Evolutionary conservation across 148 eudicot genomes (phyloP).

Genomic region (Camellia lanceoleosa): DNA sequence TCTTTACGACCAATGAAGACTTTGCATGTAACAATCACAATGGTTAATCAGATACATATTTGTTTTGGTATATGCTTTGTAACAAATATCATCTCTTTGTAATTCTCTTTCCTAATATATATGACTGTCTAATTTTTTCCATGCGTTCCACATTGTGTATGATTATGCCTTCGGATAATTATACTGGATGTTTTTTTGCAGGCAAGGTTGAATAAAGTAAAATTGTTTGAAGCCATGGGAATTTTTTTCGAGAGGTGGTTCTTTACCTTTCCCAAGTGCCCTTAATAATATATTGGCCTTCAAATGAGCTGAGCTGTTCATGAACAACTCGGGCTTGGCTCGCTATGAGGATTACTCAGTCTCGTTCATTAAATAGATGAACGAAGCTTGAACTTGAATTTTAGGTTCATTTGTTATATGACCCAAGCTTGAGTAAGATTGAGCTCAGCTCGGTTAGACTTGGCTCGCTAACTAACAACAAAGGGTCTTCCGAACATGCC

Average conservation of each 20-base stretch:
- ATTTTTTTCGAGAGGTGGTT: constrained; percentile 80
- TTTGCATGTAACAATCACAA: background rate
- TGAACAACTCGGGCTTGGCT: background rate
- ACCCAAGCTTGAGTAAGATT: background rate
- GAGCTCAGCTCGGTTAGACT: background rate
- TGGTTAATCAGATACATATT: background rate
- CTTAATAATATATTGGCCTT: background rate
- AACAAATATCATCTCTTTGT: background rate
- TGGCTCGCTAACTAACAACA: background rate
- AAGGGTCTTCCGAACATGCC: background rate
- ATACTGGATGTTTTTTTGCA: constrained; percentile 26
- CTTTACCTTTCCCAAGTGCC: constrained; percentile 10
- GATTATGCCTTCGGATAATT: background rate
- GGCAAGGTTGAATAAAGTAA: constrained; percentile 77
- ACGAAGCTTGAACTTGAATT: background rate
- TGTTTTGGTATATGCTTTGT: background rate
- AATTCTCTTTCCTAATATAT: background rate
- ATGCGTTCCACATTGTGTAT: background rate
- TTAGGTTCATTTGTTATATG: background rate
- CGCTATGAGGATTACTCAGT: background rate
- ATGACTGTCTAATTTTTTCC: background rate
- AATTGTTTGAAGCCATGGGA: constrained; percentile 87
- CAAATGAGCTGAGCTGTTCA: constrained; percentile 1
- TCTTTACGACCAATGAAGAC: background rate
- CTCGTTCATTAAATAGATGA: background rate